phyloP scores from a whole-genome alignment of 139 green algal genomes.

The Dunaliella primolecta region DNA sequence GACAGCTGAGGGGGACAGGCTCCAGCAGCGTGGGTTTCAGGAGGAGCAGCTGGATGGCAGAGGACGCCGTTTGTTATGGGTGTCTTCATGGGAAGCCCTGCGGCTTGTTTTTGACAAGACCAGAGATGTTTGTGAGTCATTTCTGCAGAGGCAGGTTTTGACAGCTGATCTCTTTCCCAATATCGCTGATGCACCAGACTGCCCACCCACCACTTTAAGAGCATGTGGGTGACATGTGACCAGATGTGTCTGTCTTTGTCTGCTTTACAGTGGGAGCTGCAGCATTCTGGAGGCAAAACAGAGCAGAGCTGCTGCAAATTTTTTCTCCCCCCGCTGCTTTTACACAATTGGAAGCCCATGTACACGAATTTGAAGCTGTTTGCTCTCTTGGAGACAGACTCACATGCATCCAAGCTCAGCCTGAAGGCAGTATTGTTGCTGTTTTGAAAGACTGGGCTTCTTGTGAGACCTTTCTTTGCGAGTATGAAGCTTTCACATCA shows the following conservation, averaged over 20 bases:
- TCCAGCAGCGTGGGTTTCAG: too few species aligned
- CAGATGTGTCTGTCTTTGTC: too few species aligned
- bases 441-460: neutral
- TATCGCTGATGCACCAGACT: too few species aligned
- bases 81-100: neutral
- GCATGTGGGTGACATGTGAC: too few species aligned
- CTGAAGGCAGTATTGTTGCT: neutral
- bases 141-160: too few species aligned
- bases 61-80: neutral
- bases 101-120: neutral
- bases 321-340: neutral
- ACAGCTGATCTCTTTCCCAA: too few species aligned
- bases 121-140: neutral
- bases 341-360: neutral
- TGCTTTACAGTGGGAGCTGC: neutral
- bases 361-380: neutral
- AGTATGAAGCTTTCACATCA: neutral
- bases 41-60: neutral
- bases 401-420: neutral
- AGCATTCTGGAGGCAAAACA: neutral
- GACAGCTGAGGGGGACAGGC: too few species aligned
- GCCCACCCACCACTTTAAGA: too few species aligned
- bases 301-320: neutral
- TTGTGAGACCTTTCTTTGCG: neutral
- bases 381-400: neutral